Percentiles rank a stretch among this genome's conserved stretches.
Conservation (phyloP, 441 rosid species). For the Euphorbia celastroides region DNA sequence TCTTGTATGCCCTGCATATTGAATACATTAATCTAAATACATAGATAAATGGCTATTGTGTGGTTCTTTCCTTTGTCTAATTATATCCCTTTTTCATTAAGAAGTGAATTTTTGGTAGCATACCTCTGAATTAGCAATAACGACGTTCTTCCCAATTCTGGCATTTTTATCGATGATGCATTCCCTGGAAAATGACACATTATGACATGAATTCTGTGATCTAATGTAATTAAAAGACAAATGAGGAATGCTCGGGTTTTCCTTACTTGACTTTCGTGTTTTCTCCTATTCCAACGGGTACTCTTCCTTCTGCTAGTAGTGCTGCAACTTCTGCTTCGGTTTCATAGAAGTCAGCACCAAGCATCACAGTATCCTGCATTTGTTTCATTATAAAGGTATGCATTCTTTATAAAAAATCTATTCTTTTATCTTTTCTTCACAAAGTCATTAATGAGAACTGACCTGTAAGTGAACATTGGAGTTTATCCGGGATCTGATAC, state of each 20-base stretch:
- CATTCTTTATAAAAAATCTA: neutral
- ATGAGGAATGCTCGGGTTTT: neutral
- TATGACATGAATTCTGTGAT: neutral
- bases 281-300: conserved; percentile 82
- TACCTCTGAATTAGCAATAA: conserved; percentile 87
- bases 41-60: too few species aligned
- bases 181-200: conserved; percentile 37
- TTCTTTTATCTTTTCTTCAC: too few species aligned
- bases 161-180: conserved; percentile 97
- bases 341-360: conserved; percentile 87
- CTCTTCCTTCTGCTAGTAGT: conserved; percentile 62
- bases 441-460: too few species aligned
- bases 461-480: conserved; percentile 75
- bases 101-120: neutral
- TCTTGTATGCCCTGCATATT: conserved; percentile 72
- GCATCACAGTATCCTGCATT: conserved; percentile 84
- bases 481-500: conserved; percentile 76
- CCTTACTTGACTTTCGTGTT: conserved; percentile 68
- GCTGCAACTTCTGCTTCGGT: conserved; percentile 69
- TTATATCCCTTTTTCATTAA: neutral
- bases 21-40: neutral
- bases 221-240: neutral
- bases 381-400: neutral
- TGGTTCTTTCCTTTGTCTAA: neutral
- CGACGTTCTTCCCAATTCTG: conserved; percentile 80